phyloP scores from a whole-genome alignment of 495 filamentous ascomycete genomes.

The Xylaria sp. region DNA sequence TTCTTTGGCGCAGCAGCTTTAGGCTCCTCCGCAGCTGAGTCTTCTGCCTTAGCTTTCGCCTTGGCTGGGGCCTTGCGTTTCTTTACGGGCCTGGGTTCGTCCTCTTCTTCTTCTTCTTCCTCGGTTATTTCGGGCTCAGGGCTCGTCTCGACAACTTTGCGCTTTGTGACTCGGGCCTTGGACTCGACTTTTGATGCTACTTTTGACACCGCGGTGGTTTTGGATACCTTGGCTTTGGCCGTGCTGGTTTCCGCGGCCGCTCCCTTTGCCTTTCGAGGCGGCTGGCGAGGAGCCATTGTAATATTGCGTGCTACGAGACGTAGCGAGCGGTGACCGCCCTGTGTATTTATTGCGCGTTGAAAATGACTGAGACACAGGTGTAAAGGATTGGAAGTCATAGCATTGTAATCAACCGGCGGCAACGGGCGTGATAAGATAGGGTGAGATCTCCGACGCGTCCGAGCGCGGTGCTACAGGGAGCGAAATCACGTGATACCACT shows the following conservation, averaged over 20 bases:
- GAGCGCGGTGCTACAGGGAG: not conserved
- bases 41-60: conserved; percentile 38
- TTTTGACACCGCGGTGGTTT: not conserved
- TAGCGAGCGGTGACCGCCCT: not conserved
- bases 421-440: conserved; percentile 5
- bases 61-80: conserved; percentile 47
- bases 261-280: conserved; percentile 30
- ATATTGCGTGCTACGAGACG: not conserved
- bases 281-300: conserved; percentile 37
- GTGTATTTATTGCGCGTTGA: not conserved
- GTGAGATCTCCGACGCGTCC: conserved; percentile 9
- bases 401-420: not conserved
- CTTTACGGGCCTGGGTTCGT: conserved; percentile 29
- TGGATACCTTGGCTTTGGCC: conserved; percentile 21
- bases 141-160: conserved; percentile 26
- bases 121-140: conserved; percentile 14
- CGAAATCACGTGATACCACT: conserved; percentile 5
- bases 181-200: conserved; percentile 24
- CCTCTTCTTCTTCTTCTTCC: conserved; percentile 25
- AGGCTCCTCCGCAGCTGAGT: conserved; percentile 37
- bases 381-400: not conserved
- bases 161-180: conserved; percentile 33
- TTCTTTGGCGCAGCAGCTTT: conserved; percentile 47
- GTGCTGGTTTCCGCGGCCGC: conserved; percentile 17
- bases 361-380: not conserved